Conservation (phyloP, 2,329 filamentous ascomycete species). For the Fusarium bactridioides region DNA sequence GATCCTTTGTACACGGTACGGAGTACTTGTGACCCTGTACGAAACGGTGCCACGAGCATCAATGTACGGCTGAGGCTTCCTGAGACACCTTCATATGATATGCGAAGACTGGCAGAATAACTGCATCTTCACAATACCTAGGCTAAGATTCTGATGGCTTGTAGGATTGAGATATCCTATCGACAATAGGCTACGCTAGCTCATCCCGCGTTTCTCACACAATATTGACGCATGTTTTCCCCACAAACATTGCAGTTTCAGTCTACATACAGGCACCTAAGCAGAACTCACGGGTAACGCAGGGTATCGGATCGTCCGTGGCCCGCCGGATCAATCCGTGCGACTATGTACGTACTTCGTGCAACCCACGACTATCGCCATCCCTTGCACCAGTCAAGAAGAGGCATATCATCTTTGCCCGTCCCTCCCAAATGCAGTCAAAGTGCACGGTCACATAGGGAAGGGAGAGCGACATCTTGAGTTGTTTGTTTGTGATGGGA, state of each 20-base stretch:
- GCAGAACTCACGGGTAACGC: constrained; percentile 3
- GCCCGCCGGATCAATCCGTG: constrained; percentile 25
- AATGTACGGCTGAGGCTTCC: background rate
- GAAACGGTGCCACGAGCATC: background rate
- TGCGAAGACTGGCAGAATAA: background rate
- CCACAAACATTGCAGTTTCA: background rate
- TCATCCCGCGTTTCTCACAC: background rate
- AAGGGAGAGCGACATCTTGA: background rate
- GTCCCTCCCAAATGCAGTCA: background rate
- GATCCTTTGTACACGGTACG: background rate
- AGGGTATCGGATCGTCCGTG: constrained; percentile 19
- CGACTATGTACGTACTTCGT: background rate
- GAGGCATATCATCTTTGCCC: background rate
- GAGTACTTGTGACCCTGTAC: background rate
- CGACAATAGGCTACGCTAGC: background rate
- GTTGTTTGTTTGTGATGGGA: constrained; percentile 1
- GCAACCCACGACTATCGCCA: constrained; percentile 9
- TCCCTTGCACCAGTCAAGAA: constrained; percentile 1
- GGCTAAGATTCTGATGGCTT: background rate
- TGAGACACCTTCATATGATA: background rate
- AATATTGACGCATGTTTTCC: background rate
- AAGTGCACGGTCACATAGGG: background rate
- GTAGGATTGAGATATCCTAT: background rate
- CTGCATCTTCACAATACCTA: background rate
- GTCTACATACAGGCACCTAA: background rate